Evolutionary conservation across 1,284 basidiomycete species (phyloP).

Genomic region (Malassezia vespertilionis): DNA sequence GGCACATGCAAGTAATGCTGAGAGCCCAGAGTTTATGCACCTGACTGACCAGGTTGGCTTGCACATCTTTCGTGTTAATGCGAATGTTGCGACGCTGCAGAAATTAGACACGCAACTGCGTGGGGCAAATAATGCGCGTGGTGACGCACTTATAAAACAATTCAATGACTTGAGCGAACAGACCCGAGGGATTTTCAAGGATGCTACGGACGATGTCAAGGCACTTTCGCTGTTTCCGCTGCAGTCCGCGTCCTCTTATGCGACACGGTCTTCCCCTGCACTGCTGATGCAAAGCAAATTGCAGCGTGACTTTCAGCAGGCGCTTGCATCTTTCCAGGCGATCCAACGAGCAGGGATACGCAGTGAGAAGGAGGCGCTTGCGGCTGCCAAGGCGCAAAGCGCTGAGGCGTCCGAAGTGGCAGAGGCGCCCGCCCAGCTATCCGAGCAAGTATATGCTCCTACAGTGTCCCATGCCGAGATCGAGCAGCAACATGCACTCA

Average conservation of each 20-base stretch:
- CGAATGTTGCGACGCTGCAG: conserved; percentile 87
- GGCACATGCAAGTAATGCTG: conserved; percentile 20
- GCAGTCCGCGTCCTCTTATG: not conserved
- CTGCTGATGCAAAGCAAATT: conserved; percentile 64
- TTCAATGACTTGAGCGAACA: conserved; percentile 72
- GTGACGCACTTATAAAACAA: conserved; percentile 4
- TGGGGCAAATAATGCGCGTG: conserved; percentile 53
- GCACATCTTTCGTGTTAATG: conserved; percentile 97
- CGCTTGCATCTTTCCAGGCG: conserved; percentile 72
- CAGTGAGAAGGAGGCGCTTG: conserved; percentile 77
- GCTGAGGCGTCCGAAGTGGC: not conserved
- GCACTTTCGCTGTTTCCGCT: conserved; percentile 49
- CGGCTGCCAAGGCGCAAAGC: conserved; percentile 49
- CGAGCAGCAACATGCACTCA: conserved; percentile 89
- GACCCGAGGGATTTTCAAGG: conserved; percentile 84
- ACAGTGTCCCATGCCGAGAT: conserved; percentile 58
- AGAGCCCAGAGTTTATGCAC: conserved; percentile 54
- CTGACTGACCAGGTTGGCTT: conserved; percentile 77
- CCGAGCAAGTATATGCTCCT: conserved; percentile 11
- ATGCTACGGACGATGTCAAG: conserved; percentile 81
- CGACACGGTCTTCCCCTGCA: conserved; percentile 16
- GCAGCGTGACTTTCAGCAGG: conserved; percentile 79
- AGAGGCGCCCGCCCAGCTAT: not conserved
- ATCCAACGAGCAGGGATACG: conserved; percentile 43
- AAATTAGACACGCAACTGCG: conserved; percentile 71